Base-by-base conservation (phyloP, 331 rosid genomes). In the Malus hybrid region DNA sequence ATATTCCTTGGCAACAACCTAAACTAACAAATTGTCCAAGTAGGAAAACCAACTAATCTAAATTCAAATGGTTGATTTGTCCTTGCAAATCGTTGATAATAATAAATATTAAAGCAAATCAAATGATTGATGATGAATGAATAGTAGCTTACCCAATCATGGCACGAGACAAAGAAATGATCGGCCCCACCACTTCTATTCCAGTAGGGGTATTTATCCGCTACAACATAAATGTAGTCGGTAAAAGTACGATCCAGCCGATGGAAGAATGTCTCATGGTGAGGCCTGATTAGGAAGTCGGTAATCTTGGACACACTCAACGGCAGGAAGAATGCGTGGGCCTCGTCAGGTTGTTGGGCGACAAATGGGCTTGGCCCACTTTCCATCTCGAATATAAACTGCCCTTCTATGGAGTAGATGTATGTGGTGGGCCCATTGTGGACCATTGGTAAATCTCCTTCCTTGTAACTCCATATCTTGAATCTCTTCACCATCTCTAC, bases 151-250 rank as follows among this genome's bases (percentile, higher is more conserved):
- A 80, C 83, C 83, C 83, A 74, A 46, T 79, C 82, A 68, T 79
- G 82, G 34, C 82, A 73, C 5, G 82, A 79, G 46, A 79, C 78
- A 70, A 79, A 73, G 8, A 79, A 79, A 61, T 73, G 82, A n/a
- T 79, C 82, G 3, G 79, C 82, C n/a, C 82, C 82, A 18, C 15
- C 60, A 68, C 82, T 79, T 29, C 82, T 73, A 32, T 79, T 79
- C 79, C 82, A 79, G 14, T 68, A 74, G 13, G 75, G 72, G 63
- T 80, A 80, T 29, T 69, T 80, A 13, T 80, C 62, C 0, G 74
- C 63, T 6, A 80, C 33, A 19, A 80, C 79, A 29, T 19, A 29
- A n/a, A 67, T 57, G 42, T 76, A 76, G 13, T 67, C 79, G 2
- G 65, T 76, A 58, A 76, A 76, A 19, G 68, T 3, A 24, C 73